Conservation (phyloP, 2,329 filamentous ascomycete species). For the Myotisia sp. region DNA sequence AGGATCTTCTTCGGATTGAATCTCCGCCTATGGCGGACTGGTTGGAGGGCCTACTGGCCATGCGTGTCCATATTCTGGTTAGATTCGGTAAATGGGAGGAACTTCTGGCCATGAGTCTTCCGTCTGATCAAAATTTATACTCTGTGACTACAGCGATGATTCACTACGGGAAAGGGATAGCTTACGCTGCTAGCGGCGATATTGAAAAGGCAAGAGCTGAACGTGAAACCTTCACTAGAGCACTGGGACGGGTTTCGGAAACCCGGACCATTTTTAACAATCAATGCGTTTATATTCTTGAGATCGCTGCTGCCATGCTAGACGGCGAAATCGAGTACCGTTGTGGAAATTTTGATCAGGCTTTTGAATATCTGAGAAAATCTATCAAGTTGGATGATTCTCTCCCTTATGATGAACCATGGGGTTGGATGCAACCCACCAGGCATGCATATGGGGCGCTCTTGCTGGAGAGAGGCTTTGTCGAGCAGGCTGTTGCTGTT, state of each 20-base stretch:
- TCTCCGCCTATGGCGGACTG: constrained; percentile 66
- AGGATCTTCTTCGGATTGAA: constrained; percentile 47
- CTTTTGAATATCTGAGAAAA: constrained; percentile 45
- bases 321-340: constrained; percentile 63
- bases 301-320: constrained; percentile 50
- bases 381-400: constrained; percentile 48
- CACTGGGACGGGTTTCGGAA: constrained; percentile 39
- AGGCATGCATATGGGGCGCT: constrained; percentile 58
- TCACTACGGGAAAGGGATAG: constrained; percentile 55
- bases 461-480: constrained; percentile 50
- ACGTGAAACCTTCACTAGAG: constrained; percentile 37
- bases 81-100: constrained; percentile 62
- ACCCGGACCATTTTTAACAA: constrained; percentile 57
- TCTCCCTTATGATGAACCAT: constrained; percentile 58
- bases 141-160: constrained; percentile 54
- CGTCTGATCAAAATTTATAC: constrained; percentile 47
- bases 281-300: constrained; percentile 48
- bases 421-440: constrained; percentile 66
- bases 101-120: constrained; percentile 43
- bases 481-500: constrained; percentile 41
- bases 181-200: constrained; percentile 44
- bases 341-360: constrained; percentile 40
- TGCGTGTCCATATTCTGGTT: constrained; percentile 55
- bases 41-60: constrained; percentile 56
- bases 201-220: constrained; percentile 33